Base-by-base conservation (phyloP, 2,329 filamentous ascomycete genomes). In the Hymenoscyphus occultus region DNA sequence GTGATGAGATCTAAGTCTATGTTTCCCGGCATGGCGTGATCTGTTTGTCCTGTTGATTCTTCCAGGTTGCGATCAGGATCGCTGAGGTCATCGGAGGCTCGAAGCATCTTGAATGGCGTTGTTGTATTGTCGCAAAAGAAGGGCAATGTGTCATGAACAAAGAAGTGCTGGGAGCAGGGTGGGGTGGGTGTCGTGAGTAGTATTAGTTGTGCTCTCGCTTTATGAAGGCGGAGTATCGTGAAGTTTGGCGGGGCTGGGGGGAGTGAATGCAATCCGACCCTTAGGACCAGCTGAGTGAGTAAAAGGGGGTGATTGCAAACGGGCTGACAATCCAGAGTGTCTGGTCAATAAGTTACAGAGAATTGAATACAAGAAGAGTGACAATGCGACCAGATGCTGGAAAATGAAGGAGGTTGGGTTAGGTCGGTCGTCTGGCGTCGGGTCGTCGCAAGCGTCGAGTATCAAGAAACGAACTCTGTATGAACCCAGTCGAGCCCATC, bases 21-120 rank as follows among this genome's bases (percentile, higher is more conserved):
- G 45, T 71, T 67, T 65, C 69, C 68, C 19, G 69, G 65, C 2
- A 71, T 67, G 12, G 68, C 67, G 57, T 64, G 57, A 39, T 35
- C 32, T 39, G 67, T 35, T 42, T 63, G 61, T 12, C 70, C 70
- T 56, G 67, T 70, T 28, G 73, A 74, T 63, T 76, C 73, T 35
- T 69, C 70, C 51, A 76, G 68, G 67, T 74, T 76, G 67, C 73
- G 74, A 71, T 74, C 74, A 28, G 74, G 71, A 65, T 76, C 73
- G 69, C 72, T 75, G 61, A 75, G 71, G 59, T 73, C 65, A 32
- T 73, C 67, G 35, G 73, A 73, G 7, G 71, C 70, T 64, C 74
- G 72, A 66, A 66, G 71, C 74, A 76, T 76, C 65, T 42, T 74
- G 68, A 62, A 62, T 54, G 51, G 31, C 32, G 57, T 22, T 62